Conservation (phyloP, 2,329 filamentous ascomycete species). For the Monilinia vaccinii-corymbosi region DNA sequence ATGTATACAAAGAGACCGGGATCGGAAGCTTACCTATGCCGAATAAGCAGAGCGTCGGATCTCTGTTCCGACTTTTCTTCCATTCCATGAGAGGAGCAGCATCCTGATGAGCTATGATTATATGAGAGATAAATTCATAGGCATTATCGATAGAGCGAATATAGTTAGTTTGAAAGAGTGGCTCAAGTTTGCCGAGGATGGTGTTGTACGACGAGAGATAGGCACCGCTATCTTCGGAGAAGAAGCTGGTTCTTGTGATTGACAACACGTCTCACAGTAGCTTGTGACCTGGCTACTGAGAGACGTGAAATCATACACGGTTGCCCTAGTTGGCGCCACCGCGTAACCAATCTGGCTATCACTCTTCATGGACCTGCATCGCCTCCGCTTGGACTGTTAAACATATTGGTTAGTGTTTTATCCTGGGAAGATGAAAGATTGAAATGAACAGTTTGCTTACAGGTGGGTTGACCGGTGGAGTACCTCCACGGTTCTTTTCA, state of each 20-base stretch:
- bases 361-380: background rate
- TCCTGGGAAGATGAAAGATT: background rate
- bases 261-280: background rate
- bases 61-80: no score
- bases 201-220: constrained; percentile 66
- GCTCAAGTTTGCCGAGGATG: constrained; percentile 80
- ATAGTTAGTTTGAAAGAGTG: constrained; percentile 67
- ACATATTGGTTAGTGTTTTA: background rate
- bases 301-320: background rate
- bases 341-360: background rate
- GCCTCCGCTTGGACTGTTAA: background rate
- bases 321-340: background rate
- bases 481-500: no score
- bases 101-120: constrained; percentile 83
- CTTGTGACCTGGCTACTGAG: background rate
- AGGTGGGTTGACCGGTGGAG: background rate
- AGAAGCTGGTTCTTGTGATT: no score
- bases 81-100: constrained; percentile 55
- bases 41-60: no score
- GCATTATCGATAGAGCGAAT: constrained; percentile 87
- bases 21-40: no score
- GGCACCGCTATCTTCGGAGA: constrained; percentile 35
- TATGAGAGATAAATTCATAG: constrained; percentile 79
- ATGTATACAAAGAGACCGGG: background rate
- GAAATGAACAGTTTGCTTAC: background rate